These are phyloP conservation scores for Candida glucosophila DNA, from an alignment of 1,139 yeast species.

Conservation along the genomic window DNA sequence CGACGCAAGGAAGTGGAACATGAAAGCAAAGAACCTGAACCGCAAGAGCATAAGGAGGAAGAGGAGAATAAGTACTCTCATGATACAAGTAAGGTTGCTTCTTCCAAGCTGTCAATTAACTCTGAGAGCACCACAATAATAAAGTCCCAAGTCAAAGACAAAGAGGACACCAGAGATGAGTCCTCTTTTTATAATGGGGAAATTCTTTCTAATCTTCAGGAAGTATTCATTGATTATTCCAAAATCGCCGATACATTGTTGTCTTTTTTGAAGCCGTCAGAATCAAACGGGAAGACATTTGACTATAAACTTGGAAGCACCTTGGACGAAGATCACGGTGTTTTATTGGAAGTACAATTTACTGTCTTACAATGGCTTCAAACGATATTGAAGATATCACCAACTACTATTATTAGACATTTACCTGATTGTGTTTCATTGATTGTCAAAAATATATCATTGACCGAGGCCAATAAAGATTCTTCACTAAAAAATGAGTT, in stretches of 20 bases:
- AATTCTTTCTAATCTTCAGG: no score
- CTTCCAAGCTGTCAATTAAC: slow-evolving; percentile 12
- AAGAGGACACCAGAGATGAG: slow-evolving; percentile 6
- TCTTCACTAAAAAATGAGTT: slow-evolving; percentile 30
- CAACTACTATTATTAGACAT: slow-evolving; percentile 62
- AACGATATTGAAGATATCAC: slow-evolving; percentile 64
- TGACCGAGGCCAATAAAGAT: slow-evolving; percentile 31
- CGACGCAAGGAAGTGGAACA: slow-evolving; percentile 3
- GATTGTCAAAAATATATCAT: slow-evolving; percentile 29
- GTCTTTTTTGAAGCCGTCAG: slow-evolving; percentile 54
- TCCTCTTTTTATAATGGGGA: slow-evolving; percentile 9
- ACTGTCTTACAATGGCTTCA: slow-evolving; percentile 82
- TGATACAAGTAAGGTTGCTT: slow-evolving; percentile 4
- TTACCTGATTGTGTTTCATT: slow-evolving; percentile 37
- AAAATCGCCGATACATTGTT: slow-evolving; percentile 74
- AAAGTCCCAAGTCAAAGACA: slow-evolving; percentile 7
- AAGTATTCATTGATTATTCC: slow-evolving; percentile 72
- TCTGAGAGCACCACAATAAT: slow-evolving; percentile 10
- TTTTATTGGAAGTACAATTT: slow-evolving; percentile 68
- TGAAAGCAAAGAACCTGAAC: slow-evolving; percentile 5
- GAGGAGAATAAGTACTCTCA: slow-evolving; percentile 5
- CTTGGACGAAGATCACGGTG: slow-evolving; percentile 30
- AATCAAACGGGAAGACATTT: slow-evolving; percentile 9
- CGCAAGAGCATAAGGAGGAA: slow-evolving; percentile 5
- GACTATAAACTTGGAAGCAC: slow-evolving; percentile 19